Percentiles rank a stretch among this genome's conserved stretches.
phyloP scores from a whole-genome alignment of 169 alveolate species.

The Eimeria maxima region DNA sequence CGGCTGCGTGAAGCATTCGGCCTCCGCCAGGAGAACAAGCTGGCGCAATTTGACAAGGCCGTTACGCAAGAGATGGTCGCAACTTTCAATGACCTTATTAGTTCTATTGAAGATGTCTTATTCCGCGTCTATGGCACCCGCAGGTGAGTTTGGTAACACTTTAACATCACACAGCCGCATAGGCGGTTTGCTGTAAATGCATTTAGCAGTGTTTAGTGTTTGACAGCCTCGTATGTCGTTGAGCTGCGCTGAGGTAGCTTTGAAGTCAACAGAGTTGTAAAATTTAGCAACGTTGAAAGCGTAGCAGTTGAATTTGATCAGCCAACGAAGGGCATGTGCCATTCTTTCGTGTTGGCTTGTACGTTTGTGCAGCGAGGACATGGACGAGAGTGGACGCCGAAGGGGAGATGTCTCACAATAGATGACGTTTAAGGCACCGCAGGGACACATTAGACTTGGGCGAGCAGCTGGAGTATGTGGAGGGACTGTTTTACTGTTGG shows the following conservation, averaged over 20 bases:
- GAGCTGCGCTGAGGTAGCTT: background rate
- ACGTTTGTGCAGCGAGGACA: background rate
- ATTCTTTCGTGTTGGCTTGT: background rate
- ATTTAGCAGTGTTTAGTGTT: background rate
- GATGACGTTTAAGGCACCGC: too few relatives aligned
- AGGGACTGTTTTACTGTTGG: too few relatives aligned
- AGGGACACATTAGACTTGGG: too few relatives aligned
- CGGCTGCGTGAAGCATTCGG: background rate
- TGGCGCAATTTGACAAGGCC: background rate
- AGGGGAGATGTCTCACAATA: too few relatives aligned
- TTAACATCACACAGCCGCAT: too few relatives aligned
- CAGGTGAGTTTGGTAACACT: too few relatives aligned
- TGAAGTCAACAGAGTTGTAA: background rate
- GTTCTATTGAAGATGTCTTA: background rate
- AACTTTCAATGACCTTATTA: background rate
- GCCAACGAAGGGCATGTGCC: background rate
- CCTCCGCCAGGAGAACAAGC: background rate
- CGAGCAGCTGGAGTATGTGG: too few relatives aligned
- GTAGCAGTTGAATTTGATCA: background rate
- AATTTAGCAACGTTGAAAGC: background rate
- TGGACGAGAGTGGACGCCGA: too few relatives aligned
- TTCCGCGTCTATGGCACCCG: too few relatives aligned
- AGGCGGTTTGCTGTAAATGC: too few relatives aligned
- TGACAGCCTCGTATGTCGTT: background rate
- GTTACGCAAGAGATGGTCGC: background rate